phyloP scores from a whole-genome alignment of 257 asterid species.

The Cordia subcordata region DNA sequence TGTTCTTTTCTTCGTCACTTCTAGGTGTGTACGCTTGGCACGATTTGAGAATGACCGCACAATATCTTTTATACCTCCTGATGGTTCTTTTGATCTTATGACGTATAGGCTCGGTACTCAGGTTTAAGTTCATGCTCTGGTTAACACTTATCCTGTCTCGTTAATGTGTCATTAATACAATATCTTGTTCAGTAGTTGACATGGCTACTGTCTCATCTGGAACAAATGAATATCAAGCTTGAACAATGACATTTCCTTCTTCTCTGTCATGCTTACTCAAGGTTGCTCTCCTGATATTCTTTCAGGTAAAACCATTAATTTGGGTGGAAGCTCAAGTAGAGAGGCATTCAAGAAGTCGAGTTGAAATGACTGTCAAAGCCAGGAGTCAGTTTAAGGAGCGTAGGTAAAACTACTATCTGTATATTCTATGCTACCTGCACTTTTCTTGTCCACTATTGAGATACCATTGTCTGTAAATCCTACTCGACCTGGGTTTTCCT shows the following conservation, averaged over 20 bases:
- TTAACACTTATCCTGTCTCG: neutral
- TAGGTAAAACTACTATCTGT: slow-evolving; percentile 24
- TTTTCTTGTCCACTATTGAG: neutral
- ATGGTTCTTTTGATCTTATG: slow-evolving; percentile 56
- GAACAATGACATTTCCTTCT: neutral
- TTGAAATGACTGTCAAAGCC: slow-evolving; percentile 45
- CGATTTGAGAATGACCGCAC: slow-evolving; percentile 54
- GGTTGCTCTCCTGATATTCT: neutral
- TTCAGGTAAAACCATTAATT: slow-evolving; percentile 49
- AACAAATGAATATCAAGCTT: neutral
- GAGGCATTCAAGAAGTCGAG: slow-evolving; percentile 47
- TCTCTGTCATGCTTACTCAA: too few species aligned
- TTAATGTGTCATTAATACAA: neutral
- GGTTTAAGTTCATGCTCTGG: slow-evolving; percentile 18
- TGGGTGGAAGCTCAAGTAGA: slow-evolving; percentile 63
- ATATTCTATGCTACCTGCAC: neutral
- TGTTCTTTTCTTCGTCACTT: neutral
- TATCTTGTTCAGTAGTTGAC: neutral
- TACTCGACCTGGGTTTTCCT: neutral
- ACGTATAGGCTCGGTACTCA: slow-evolving; percentile 51
- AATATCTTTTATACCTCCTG: slow-evolving; percentile 54
- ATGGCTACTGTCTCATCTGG: too few species aligned
- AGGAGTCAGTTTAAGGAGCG: slow-evolving; percentile 60
- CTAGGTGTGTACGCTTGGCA: slow-evolving; percentile 53
- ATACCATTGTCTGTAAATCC: neutral